phyloP scores from a whole-genome alignment of 2,329 filamentous ascomycete species.

The Ceratocystis huliohia region DNA sequence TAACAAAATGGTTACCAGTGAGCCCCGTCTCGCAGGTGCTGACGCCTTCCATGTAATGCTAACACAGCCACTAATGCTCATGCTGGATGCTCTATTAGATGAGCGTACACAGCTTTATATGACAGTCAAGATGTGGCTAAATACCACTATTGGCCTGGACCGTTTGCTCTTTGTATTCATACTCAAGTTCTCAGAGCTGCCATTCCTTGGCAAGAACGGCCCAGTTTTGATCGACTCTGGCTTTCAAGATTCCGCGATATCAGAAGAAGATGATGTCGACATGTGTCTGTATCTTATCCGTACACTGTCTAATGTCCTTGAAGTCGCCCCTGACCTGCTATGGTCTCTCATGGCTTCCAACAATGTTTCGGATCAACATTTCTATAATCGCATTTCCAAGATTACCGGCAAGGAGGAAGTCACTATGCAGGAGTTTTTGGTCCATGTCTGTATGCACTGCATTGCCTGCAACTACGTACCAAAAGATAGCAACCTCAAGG shows the following conservation, averaged over 20 bases:
- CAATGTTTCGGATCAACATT: slow-evolving; percentile 36
- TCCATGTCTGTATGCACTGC: slow-evolving; percentile 52
- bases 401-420: slow-evolving; percentile 41
- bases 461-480: slow-evolving; percentile 36
- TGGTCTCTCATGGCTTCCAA: slow-evolving; percentile 60
- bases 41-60: slow-evolving; percentile 62
- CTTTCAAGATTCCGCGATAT: slow-evolving; percentile 25
- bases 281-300: slow-evolving; percentile 67
- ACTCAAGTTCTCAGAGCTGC: slow-evolving; percentile 43
- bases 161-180: slow-evolving; percentile 52
- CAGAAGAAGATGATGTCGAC: slow-evolving; percentile 55
- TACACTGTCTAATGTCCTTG: slow-evolving; percentile 59
- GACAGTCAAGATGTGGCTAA: slow-evolving; percentile 69
- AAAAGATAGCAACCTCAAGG: slow-evolving; percentile 27
- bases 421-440: slow-evolving; percentile 54
- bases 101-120: slow-evolving; percentile 62
- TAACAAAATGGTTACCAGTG: slow-evolving; percentile 25
- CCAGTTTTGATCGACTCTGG: slow-evolving; percentile 13
- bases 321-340: slow-evolving; percentile 52
- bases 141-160: slow-evolving; percentile 49
- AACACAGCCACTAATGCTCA: slow-evolving; percentile 64
- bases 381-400: slow-evolving; percentile 30
- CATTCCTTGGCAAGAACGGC: slow-evolving; percentile 33
- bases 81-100: slow-evolving; percentile 65
- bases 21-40: slow-evolving; percentile 39